Base-by-base conservation (phyloP, 345 rosid genomes). In the Mangifera indica region DNA sequence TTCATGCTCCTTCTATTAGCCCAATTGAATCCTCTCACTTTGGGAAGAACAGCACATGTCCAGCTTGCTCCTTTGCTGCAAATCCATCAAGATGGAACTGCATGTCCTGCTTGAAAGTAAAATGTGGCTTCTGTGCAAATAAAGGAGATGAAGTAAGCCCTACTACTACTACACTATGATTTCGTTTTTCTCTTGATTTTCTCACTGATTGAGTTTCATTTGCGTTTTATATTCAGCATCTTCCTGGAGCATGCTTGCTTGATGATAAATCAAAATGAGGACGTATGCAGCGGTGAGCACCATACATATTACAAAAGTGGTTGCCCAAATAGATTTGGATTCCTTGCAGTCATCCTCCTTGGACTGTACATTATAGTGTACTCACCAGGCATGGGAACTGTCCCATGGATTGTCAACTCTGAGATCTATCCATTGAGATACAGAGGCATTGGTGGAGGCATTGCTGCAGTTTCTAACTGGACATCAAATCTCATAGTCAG, bases 321-420 rank as follows among this genome's bases (percentile, higher is more conserved):
- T 2, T 93, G 97, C 46, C 98, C 97, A 0, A 90, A 91, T 85
- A 88, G 70, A 67, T 72, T 91, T 9, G 98, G 97, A 0, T 90
- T 87, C 69, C 79, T 88, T 0, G 92, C 98, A 0, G 84, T 91
- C 10, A 56, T 90, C 42, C 76, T 91, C 62, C 79, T 93, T 6
- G 97, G 88, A 0, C 22, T 84, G n/a, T 93, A 93, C 80, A 93
- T 91, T 54, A 63, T 93, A 17, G 59, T 71, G 22, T 93, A 86
- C 55, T 82, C 98, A 0, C 98, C 97, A 0, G 93, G 98, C 15
- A 92, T 92, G 93, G 97, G 97, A 2, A 86, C 95, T 0, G 91
- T 77, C n/a, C 97, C 97, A 0, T 87, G 97, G 98, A 86, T 91
- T n/a, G 85, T 92, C 5, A 93, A 92, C 85, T 91, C 98, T 12